Evolutionary conservation across 139 green algal species (phyloP), one percentile per base, ranked within the genome.

Genomic region (Tetradesmus obliquus): DNA sequence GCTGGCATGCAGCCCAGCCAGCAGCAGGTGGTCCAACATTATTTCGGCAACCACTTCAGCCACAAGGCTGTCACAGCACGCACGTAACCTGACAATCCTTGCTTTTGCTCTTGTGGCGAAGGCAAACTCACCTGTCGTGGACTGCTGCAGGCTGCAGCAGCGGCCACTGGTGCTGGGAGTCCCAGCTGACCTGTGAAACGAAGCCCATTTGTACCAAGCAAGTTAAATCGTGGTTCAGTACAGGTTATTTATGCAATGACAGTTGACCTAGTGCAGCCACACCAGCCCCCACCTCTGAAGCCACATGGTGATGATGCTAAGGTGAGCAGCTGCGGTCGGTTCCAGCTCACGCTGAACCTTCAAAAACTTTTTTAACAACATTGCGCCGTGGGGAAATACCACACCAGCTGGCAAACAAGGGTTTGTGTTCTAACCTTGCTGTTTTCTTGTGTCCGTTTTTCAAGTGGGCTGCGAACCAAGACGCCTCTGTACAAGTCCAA

Each of bases 131-230:
- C 66, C 66, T 76, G 66, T 24, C 5, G 66, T 2, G 55, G 54
- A 10, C 82, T 72, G 19, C 82, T 55, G 32, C 62, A 24, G 19
- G 13, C n/a, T 20, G 55, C 54, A 74, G 82, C 55, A 72, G 82
- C 82, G 32, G 82, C 82, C 82, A 87, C 82, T 87, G 20, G 82
- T 87, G 82, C 55, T 74, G 9, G 82, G 55, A 60, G 55, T 71
- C 55, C 82, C 82, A 12, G 55, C 62, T n/a, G 82, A 87, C 55
- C 82, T 87, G 82, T 24, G 3, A 76, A 3, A 24, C 15, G 15
- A 24, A 7, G 17, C 17, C 66, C 15, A 24, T 6, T 17, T 13
- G 10, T 13, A 76, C 2, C 17, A 17, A n/a, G 5, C 5, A 76
- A 3, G 2, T 76, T 76, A 76, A 19, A 76, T 76, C 15, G 13